These are phyloP conservation scores for Teunomyces cretensis DNA, from an alignment of 805 yeast species.

Conservation along the genomic window DNA sequence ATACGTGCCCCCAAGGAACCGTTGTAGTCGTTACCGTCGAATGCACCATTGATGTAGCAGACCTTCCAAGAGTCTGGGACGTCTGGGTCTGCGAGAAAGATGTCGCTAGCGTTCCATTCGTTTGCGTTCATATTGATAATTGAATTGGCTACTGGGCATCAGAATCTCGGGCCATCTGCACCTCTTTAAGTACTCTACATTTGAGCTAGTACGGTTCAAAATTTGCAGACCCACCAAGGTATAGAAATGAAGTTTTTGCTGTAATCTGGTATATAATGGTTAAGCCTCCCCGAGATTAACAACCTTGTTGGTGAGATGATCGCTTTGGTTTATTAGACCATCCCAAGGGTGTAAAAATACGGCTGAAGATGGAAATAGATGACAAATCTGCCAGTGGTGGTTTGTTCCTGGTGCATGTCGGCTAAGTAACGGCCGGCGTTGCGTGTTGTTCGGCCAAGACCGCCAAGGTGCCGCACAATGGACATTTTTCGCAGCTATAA, in stretches of 20 bases:
- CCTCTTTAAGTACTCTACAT: no score
- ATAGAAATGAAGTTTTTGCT: background rate
- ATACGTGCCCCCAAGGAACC: conserved; percentile 50
- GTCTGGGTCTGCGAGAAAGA: conserved; percentile 1
- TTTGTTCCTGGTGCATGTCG: no score
- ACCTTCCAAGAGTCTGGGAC: conserved; percentile 3
- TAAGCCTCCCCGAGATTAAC: background rate
- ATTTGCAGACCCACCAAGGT: conserved; percentile 1
- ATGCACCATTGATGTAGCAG: background rate
- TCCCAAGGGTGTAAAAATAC: no score
- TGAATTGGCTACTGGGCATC: background rate
- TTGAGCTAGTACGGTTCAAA: background rate
- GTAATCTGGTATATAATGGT: background rate
- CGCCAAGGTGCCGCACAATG: background rate
- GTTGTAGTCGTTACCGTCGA: conserved; percentile 41
- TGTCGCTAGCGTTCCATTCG: conserved; percentile 1
- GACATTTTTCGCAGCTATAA: background rate
- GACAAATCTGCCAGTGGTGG: no score
- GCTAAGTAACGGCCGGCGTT: background rate
- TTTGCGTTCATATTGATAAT: background rate
- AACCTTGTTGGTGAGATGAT: conserved; percentile 2
- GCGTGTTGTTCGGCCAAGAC: background rate
- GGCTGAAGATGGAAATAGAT: no score
- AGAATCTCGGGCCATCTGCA: no score
- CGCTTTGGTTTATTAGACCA: no score